Evolutionary conservation across 805 yeast species (phyloP).

Genomic region (Pichia rugopelliculosa): DNA sequence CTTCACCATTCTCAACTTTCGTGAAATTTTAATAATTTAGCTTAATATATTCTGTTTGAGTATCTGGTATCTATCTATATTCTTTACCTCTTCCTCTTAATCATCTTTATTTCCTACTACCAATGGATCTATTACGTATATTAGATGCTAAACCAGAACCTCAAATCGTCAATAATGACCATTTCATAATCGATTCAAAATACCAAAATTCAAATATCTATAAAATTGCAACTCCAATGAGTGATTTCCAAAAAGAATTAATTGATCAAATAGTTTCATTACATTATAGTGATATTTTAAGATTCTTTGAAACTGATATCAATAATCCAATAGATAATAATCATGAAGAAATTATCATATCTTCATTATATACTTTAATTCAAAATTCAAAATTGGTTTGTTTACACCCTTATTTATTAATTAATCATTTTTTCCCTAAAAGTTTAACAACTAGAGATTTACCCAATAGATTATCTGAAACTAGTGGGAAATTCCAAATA

Average conservation of each 20-base stretch:
- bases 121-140: conserved; percentile 71
- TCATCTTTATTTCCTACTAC: neutral
- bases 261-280: conserved; percentile 87
- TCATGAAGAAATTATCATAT: conserved; percentile 47
- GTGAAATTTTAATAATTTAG: no score
- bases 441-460: conserved; percentile 63
- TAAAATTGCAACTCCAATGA: conserved; percentile 74
- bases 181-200: conserved; percentile 28
- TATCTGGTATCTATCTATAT: no score
- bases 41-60: no score
- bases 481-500: conserved; percentile 78
- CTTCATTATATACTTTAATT: conserved; percentile 69
- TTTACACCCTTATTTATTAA: conserved; percentile 81
- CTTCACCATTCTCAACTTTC: no score
- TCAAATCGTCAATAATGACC: conserved; percentile 56
- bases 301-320: conserved; percentile 64
- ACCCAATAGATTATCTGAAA: conserved; percentile 61
- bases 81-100: no score
- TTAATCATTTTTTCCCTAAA: conserved; percentile 81
- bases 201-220: conserved; percentile 53
- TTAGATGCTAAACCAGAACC: conserved; percentile 84
- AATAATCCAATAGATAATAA: conserved; percentile 1
- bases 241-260: conserved; percentile 78
- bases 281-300: conserved; percentile 84
- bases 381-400: conserved; percentile 72